Evolutionary conservation across 352 stramenopile species (phyloP), one percentile per base, ranked within the genome.

Genomic region (Chrysophaeum taylorii): DNA sequence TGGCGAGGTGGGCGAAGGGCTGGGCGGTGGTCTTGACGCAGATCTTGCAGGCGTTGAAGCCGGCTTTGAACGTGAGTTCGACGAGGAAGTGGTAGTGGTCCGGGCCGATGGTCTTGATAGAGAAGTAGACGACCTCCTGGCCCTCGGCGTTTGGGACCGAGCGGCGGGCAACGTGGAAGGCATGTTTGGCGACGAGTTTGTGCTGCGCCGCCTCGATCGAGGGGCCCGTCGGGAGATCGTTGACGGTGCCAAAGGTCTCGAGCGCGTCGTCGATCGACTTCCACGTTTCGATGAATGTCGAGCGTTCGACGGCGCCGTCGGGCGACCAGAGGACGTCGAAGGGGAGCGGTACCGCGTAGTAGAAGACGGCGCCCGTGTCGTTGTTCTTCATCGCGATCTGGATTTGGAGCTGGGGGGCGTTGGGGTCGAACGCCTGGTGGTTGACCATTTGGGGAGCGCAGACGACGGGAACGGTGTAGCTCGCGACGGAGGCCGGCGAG

Each of bases 361-460:
- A 98, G 70, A 98, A 85, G 18, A 98, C 92, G 23, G 88, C 86
- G 33, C 87, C 84, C 39, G 82, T 94, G 38, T 85, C 85, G 75
- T 97, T 89, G 79, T 98, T 98, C 82, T 98, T 98, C 78, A 98
- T 92, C 12, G 94, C 94, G 62, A 96, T 87, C 77, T 98, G 94
- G 15, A 98, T 79, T n/a, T 79, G 79, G 48, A 93, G 85, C 4
- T 76, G 85, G 76, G 94, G 86, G n/a, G 87, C 88, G 18, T 79
- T 82, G 2, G 76, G 79, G 2, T 74, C 64, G 38, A 83, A 81
- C 14, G 62, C 68, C 38, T 70, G 39, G 36, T 80, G 77, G 37
- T 89, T 2, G 36, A 90, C 63, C 83, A 92, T 90, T 42, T 73
- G 77, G 15, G 82, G 83, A 60, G 79, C 85, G 9, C 79, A 73